Percentiles rank a stretch among this genome's conserved stretches.
phyloP scores from a whole-genome alignment of 2,329 filamentous ascomycete species.

The Penicillium digitatum region DNA sequence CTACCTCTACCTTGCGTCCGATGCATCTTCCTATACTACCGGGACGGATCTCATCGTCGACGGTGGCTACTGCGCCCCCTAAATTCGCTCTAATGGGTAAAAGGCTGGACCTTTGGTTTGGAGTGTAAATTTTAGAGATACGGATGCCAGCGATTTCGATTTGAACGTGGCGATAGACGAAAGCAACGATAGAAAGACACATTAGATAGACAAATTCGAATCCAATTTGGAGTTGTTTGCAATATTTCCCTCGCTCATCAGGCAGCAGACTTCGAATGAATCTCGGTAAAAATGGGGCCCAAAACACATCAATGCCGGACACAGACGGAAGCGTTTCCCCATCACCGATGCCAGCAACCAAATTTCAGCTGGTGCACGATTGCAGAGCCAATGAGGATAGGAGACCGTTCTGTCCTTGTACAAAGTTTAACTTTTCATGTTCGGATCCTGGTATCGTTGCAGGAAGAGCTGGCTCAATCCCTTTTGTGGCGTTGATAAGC shows the following conservation, averaged over 20 bases:
- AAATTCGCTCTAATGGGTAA: background rate
- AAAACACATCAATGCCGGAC: background rate
- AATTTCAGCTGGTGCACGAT: background rate
- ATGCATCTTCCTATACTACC: constrained; percentile 79
- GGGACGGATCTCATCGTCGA: constrained; percentile 71
- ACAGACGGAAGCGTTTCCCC: background rate
- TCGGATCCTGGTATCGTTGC: background rate
- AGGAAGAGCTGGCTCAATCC: background rate
- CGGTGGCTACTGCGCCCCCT: constrained; percentile 58
- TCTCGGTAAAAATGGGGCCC: background rate
- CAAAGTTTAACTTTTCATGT: background rate
- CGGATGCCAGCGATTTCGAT: background rate
- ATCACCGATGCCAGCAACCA: background rate
- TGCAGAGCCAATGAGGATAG: background rate
- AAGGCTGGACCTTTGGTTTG: background rate
- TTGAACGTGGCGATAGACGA: constrained; percentile 4
- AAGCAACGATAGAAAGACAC: background rate
- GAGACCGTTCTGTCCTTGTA: background rate
- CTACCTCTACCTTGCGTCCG: constrained; percentile 75
- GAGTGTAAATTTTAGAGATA: background rate
- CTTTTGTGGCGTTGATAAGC: background rate
- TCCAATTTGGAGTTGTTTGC: background rate
- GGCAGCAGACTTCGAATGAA: background rate
- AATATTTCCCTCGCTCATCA: background rate
- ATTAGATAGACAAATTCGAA: background rate